These are phyloP conservation scores for Astragalus glycyphyllos DNA, from an alignment of 306 rosid species.

Conservation along the genomic window DNA sequence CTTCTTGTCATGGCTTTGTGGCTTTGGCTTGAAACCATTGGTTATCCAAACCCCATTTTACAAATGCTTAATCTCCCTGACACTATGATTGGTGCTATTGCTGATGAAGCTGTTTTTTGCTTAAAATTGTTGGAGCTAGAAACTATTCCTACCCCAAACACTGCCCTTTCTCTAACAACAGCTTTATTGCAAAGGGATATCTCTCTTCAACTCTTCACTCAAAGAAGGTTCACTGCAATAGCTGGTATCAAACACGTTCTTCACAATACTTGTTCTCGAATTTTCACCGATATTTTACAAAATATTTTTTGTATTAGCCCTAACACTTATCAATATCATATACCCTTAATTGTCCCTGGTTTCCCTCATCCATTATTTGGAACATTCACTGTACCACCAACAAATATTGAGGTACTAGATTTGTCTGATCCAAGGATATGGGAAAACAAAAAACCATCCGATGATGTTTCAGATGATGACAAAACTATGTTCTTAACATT, in stretches of 20 bases:
- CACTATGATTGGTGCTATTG: constrained; percentile 30
- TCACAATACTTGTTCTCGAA: constrained; percentile 46
- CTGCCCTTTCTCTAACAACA: constrained; percentile 44
- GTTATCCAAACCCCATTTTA: constrained; percentile 40
- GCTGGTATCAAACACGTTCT: constrained; percentile 55
- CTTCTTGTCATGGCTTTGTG: constrained; percentile 64
- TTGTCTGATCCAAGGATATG: constrained; percentile 42
- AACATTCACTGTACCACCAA: constrained; percentile 38
- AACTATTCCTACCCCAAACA: neutral
- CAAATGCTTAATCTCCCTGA: constrained; percentile 29
- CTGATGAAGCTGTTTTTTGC: constrained; percentile 55
- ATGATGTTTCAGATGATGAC: constrained; percentile 45
- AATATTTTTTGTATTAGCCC: constrained; percentile 15
- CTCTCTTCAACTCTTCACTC: constrained; percentile 48
- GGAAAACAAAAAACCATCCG: constrained; percentile 27
- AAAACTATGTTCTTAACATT: constrained; percentile 72
- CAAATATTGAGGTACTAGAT: constrained; percentile 5
- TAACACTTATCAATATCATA: neutral
- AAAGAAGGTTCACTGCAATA: constrained; percentile 45
- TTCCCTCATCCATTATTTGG: constrained; percentile 70
- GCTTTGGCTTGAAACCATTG: constrained; percentile 58
- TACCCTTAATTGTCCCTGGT: constrained; percentile 45
- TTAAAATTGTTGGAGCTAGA: constrained; percentile 47
- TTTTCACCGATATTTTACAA: constrained; percentile 61
- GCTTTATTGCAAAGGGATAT: constrained; percentile 34